Conservation (phyloP, 352 stramenopile species). For the Peronospora tabacina region DNA sequence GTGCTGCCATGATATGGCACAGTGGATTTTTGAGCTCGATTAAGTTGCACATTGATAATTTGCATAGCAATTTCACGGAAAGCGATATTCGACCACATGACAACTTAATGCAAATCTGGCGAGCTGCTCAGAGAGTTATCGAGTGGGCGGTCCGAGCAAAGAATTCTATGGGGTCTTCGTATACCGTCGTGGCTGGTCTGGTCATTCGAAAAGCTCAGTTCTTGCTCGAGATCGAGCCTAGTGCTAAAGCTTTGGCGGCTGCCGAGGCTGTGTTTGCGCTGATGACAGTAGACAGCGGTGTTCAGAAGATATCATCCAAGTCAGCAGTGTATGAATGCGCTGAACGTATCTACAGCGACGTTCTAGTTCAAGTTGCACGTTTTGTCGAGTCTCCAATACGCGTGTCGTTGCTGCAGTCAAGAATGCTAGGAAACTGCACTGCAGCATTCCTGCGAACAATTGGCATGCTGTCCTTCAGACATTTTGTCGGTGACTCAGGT, state of each 20-base stretch:
- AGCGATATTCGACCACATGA: slow-evolving; percentile 76
- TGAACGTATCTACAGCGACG: slow-evolving; percentile 79
- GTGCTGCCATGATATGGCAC: slow-evolving; percentile 86
- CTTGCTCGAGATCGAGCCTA: slow-evolving; percentile 74
- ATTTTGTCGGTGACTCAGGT: slow-evolving; percentile 57
- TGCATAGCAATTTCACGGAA: slow-evolving; percentile 32
- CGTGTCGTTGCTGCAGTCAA: slow-evolving; percentile 61
- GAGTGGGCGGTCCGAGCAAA: slow-evolving; percentile 86
- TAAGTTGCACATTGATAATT: slow-evolving; percentile 47
- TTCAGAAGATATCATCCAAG: slow-evolving; percentile 34
- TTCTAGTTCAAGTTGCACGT: slow-evolving; percentile 73
- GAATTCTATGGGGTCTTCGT: slow-evolving; percentile 83
- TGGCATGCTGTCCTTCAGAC: slow-evolving; percentile 68
- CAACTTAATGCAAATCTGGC: slow-evolving; percentile 89
- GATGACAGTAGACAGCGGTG: slow-evolving; percentile 34
- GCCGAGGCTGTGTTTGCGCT: slow-evolving; percentile 57
- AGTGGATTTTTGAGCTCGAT: slow-evolving; percentile 61
- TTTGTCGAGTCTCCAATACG: slow-evolving; percentile 76
- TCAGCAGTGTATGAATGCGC: slow-evolving; percentile 62
- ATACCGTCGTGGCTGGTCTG: slow-evolving; percentile 64
- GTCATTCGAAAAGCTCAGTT: slow-evolving; percentile 84
- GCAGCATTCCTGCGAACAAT: slow-evolving; percentile 71
- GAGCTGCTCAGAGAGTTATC: slow-evolving; percentile 77
- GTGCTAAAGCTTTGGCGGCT: slow-evolving; percentile 54
- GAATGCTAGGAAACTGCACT: slow-evolving; percentile 67